Evolutionary conservation across 2,329 filamentous ascomycete species (phyloP), one percentile per base, ranked within the genome.

Genomic region (Calonectria pteridis): DNA sequence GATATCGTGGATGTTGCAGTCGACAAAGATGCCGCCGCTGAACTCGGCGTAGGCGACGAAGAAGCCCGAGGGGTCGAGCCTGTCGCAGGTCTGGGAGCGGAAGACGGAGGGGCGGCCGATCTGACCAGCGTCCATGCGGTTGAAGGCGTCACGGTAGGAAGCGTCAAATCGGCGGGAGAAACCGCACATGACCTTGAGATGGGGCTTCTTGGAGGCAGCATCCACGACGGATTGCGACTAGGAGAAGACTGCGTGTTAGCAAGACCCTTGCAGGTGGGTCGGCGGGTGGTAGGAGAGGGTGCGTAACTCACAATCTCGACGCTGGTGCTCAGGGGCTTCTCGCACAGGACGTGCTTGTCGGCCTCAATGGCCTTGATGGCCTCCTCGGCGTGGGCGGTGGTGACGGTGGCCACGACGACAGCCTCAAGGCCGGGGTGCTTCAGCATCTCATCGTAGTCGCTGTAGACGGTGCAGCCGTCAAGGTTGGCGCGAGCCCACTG

Each of bases 1-100:
- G 62, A 94, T 94, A 78, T 94, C 93, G 85, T 94, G 93, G 79
- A 94, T 91, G 66, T 90, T 91, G 84, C 91, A 93, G 85, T 94
- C 93, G 71, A 94, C 92, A 77, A 94, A 94, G 81, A 94, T 93
- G 28, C 92, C 92, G 40, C 93, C 92, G 2, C 86, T 89, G 83
- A 90, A 92, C 77, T 91, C 86, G 16, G 92, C 91, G 83, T 94
- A 94, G 35, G 88, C 86, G 69, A 94, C 91, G 82, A 93, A 94
- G 87, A 93, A 94, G 64, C 92, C 92, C 0, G 87, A 87, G 0
- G 91, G 90, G 76, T 93, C 91, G 74, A 91, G 89, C 81, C 91
- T 93, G 83, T 94, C 92, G 83, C 91, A 93, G 4, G 92, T 94
- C 82, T 94, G 92, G 59, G 88, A 90, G 78, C 92, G 91, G 79